These are phyloP conservation scores for Calonectria hawksworthii DNA, from an alignment of 2,329 filamentous ascomycete species.

Conservation along the genomic window DNA sequence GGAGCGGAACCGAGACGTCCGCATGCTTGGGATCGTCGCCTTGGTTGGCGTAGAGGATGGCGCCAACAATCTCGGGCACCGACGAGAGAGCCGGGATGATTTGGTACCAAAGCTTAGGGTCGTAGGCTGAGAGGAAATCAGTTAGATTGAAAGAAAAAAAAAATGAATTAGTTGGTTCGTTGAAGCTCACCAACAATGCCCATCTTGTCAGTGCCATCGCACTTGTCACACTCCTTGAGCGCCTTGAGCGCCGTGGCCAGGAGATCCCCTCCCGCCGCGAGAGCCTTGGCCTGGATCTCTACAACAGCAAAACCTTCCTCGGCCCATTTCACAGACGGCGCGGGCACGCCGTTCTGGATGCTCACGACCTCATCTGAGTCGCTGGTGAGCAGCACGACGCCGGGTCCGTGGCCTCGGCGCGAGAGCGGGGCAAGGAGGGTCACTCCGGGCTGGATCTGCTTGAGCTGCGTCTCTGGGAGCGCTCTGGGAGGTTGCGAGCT, in stretches of 20 bases:
- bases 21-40: slow-evolving; percentile 5
- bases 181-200: slow-evolving; percentile 56
- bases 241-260: slow-evolving; percentile 39
- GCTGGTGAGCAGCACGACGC: slow-evolving; percentile 50
- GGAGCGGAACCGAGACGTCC: slow-evolving; percentile 26
- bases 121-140: slow-evolving; percentile 26
- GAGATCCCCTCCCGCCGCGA: slow-evolving; percentile 22
- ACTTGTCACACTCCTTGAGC: slow-evolving; percentile 42
- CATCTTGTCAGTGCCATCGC: slow-evolving; percentile 55
- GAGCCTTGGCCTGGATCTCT: slow-evolving; percentile 59
- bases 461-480: slow-evolving; percentile 40
- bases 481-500: slow-evolving; percentile 44
- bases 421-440: slow-evolving; percentile 51
- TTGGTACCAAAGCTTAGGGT: slow-evolving; percentile 40
- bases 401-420: slow-evolving; percentile 53
- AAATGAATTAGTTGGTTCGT: no score
- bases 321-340: slow-evolving; percentile 76
- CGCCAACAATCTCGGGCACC: slow-evolving; percentile 39
- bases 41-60: slow-evolving; percentile 38
- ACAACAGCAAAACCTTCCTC: slow-evolving; percentile 78
- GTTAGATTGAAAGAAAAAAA: no score
- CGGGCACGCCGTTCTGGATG: slow-evolving; percentile 58
- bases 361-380: slow-evolving; percentile 37
- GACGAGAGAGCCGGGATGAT: slow-evolving; percentile 36
- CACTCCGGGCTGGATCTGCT: slow-evolving; percentile 34